phyloP scores from a whole-genome alignment of 1,284 basidiomycete species.

The Gomphus sp. region DNA sequence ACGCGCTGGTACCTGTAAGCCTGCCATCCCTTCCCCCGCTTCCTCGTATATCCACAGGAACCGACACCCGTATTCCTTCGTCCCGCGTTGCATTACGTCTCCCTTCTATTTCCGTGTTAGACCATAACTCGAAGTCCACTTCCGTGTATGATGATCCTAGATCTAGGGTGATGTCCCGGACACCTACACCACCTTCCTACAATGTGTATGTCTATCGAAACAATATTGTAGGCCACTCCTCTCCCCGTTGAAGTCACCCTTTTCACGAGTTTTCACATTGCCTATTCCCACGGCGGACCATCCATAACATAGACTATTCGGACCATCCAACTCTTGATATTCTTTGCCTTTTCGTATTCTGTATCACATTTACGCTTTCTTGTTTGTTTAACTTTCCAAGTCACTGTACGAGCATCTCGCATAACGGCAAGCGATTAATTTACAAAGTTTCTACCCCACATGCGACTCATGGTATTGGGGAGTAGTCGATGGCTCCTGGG shows the following conservation, averaged over 20 bases:
- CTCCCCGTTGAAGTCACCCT: background rate
- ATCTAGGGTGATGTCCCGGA: background rate
- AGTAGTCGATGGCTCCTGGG: too few species aligned
- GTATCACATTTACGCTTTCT: background rate
- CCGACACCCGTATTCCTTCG: background rate
- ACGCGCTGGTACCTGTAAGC: background rate
- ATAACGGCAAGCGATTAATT: background rate
- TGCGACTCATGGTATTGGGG: too few species aligned
- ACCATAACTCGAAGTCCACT: background rate
- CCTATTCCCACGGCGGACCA: background rate
- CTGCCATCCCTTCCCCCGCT: slow-evolving; percentile 4
- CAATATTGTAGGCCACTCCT: background rate
- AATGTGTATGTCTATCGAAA: background rate
- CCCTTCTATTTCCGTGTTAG: background rate
- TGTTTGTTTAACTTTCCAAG: background rate
- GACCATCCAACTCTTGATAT: background rate
- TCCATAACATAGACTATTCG: background rate
- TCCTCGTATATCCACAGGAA: background rate
- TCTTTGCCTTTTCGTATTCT: background rate
- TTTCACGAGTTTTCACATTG: background rate
- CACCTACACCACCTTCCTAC: background rate
- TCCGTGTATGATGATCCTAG: background rate
- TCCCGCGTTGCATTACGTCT: background rate
- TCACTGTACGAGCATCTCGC: background rate
- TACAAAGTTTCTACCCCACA: too few species aligned